A percentile compares a stretch with the other conserved stretches of the same genome.
These are phyloP conservation scores for Torulaspora quercuum DNA, from an alignment of 805 yeast genomes.

Conservation along the genomic window DNA sequence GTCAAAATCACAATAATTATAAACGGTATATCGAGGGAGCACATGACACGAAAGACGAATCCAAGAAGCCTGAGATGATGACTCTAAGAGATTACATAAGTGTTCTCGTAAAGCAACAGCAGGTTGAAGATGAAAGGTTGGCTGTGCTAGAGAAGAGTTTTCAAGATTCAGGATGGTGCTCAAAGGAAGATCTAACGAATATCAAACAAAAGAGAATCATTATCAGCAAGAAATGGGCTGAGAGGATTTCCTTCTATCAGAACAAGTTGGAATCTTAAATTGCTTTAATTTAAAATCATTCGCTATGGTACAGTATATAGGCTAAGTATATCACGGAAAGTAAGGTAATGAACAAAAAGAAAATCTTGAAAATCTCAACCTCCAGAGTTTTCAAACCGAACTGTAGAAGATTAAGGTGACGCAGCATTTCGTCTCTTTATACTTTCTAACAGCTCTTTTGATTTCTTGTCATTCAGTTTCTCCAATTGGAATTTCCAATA, in stretches of 20 bases:
- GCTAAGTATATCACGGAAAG: no score
- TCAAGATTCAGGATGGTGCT: conserved; percentile 32
- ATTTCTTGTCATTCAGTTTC: conserved; percentile 29
- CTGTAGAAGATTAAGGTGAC: conserved; percentile 8
- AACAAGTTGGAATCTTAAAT: conserved; percentile 20
- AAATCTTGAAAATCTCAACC: no score
- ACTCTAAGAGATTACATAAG: conserved; percentile 27
- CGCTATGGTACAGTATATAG: conserved; percentile 3
- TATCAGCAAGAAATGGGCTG: conserved; percentile 34
- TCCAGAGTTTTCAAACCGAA: no score
- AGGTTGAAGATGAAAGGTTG: conserved; percentile 30
- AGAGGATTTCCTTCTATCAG: conserved; percentile 31
- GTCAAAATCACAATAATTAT: conserved; percentile 12
- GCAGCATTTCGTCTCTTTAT: conserved; percentile 24
- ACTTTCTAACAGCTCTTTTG: conserved; percentile 26
- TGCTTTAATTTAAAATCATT: not conserved
- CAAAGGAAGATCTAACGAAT: conserved; percentile 24
- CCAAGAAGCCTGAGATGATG: conserved; percentile 20
- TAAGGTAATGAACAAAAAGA: no score
- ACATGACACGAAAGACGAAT: conserved; percentile 6
- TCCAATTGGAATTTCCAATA: conserved; percentile 31
- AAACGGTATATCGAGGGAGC: conserved; percentile 8
- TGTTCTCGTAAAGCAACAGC: conserved; percentile 27
- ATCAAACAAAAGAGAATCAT: conserved; percentile 29
- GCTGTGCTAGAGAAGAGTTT: conserved; percentile 27